Percentiles rank a stretch among this genome's conserved stretches.
These are phyloP conservation scores for Fraxinus floribunda DNA, from an alignment of 305 asterid genomes.

Conservation along the genomic window DNA sequence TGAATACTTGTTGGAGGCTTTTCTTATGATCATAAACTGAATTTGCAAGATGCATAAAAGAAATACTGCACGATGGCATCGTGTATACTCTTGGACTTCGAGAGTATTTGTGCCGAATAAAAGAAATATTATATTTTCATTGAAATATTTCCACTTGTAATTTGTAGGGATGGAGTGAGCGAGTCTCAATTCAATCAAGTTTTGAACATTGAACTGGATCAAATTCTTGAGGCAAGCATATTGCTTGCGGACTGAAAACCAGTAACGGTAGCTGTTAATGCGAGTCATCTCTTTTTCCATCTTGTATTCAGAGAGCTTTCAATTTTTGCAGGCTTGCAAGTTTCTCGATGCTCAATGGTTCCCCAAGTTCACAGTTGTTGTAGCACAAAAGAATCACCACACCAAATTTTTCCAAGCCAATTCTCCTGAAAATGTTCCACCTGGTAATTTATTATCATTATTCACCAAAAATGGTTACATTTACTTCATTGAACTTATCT, in stretches of 20 bases:
- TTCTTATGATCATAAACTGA: neutral
- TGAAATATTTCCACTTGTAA: neutral
- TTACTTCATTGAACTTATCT: neutral
- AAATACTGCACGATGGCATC: neutral
- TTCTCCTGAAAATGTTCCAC: conserved; percentile 61
- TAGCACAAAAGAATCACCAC: conserved; percentile 79
- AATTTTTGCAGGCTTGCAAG: conserved; percentile 61
- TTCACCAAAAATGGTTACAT: neutral
- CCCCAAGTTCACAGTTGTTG: conserved; percentile 56
- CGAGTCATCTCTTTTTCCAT: neutral
- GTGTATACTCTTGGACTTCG: neutral
- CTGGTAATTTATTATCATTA: conserved; percentile 39
- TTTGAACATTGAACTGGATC: conserved; percentile 60
- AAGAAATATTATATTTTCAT: too few species aligned
- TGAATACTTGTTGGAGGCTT: neutral
- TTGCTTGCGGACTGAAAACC: neutral
- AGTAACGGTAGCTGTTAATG: neutral
- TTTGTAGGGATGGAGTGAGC: conserved; percentile 67
- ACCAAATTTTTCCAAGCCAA: conserved; percentile 60
- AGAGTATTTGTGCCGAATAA: neutral
- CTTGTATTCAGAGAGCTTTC: neutral
- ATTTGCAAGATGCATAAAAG: neutral
- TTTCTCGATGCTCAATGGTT: conserved; percentile 46
- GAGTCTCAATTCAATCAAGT: conserved; percentile 79
- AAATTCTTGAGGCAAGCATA: conserved; percentile 50